Base-by-base conservation (phyloP, 2,329 filamentous ascomycete species). In the Colletotrichum sp. region DNA sequence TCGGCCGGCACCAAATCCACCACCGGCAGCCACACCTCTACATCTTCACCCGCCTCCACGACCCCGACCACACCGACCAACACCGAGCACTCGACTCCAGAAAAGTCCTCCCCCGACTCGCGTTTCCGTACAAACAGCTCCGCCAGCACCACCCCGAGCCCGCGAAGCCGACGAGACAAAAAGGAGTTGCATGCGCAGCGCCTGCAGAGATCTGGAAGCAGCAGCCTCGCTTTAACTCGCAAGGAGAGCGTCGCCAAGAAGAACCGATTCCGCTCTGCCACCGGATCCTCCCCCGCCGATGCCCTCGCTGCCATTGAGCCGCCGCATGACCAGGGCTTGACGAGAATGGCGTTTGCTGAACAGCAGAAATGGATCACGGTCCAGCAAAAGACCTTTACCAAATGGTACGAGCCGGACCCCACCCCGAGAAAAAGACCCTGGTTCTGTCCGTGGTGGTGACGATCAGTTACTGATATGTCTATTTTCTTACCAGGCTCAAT, bases 311-410 rank as follows among this genome's bases (percentile, higher is more conserved):
- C 87, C 78, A 80, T 87, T 79, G 87, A 89, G 81, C 86, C 87
- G 79, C 84, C 86, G 81, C 87, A 88, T 84, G 88, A 90, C 79
- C 87, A 86, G 80, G 87, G 84, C 78, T 84, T 89, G 78, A 86
- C 86, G 81, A 93, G 88, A 84, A 93, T 93, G 92, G 91, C 90
- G 74, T 92, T 88, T 84, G 86, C 89, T 79, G 91, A 92, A 83
- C 90, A 93, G 86, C 90, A 93, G 84, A 88, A 90, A 84, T 94
- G 92, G 92, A 90, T 94, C 81, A 92, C 89, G 83, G 96, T 98
- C 86, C 96, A 99, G 89, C 94, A 99, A 86, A 99, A 99, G 91
- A 99, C 97, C 32, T 99, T 99, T 86, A 98, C 96, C 76, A 99
- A 99, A 95, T 99, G 97, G 86, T 87, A 82, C 60, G 80, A 67